These are phyloP conservation scores for Ascodesmis nigricans DNA, from an alignment of 495 filamentous ascomycete species.

Conservation along the genomic window DNA sequence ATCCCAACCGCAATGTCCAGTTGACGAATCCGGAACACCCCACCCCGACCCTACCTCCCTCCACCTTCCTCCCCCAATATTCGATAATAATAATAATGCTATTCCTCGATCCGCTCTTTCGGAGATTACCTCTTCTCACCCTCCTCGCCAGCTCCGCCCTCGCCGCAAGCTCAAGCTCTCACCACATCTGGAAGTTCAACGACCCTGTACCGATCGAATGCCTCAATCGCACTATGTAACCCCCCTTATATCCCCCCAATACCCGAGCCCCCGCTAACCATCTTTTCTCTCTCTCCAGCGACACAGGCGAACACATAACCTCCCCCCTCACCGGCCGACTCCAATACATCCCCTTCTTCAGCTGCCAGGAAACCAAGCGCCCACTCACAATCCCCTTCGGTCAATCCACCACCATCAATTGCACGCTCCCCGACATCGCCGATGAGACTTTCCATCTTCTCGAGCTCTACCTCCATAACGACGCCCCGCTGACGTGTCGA, in stretches of 20 bases:
- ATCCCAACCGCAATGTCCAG: too few relatives aligned
- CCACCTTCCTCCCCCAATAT: too few relatives aligned
- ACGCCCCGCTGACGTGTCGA: conserved; percentile 80
- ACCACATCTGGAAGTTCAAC: too few relatives aligned
- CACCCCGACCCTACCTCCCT: too few relatives aligned
- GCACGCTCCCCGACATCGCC: conserved; percentile 64
- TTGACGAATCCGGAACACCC: too few relatives aligned
- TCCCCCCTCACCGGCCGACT: conserved; percentile 52
- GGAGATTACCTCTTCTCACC: too few relatives aligned
- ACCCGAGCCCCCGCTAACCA: neutral
- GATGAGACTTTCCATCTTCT: conserved; percentile 91
- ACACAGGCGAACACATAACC: conserved; percentile 54
- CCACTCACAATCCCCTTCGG: conserved; percentile 73
- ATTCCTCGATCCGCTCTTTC: too few relatives aligned
- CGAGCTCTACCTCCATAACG: conserved; percentile 96
- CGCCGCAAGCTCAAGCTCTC: too few relatives aligned
- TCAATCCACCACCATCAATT: conserved; percentile 57
- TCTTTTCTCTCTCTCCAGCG: conserved; percentile 23
- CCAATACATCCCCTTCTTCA: conserved; percentile 80
- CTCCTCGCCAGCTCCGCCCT: too few relatives aligned
- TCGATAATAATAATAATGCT: too few relatives aligned
- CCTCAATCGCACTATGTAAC: conserved; percentile 33
- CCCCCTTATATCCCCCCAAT: neutral
- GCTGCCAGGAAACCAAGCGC: conserved; percentile 68
- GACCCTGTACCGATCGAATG: conserved; percentile 30